Evolutionary conservation across 495 filamentous ascomycete genomes (phyloP).

Genomic region (Aspergillus hancockii): DNA sequence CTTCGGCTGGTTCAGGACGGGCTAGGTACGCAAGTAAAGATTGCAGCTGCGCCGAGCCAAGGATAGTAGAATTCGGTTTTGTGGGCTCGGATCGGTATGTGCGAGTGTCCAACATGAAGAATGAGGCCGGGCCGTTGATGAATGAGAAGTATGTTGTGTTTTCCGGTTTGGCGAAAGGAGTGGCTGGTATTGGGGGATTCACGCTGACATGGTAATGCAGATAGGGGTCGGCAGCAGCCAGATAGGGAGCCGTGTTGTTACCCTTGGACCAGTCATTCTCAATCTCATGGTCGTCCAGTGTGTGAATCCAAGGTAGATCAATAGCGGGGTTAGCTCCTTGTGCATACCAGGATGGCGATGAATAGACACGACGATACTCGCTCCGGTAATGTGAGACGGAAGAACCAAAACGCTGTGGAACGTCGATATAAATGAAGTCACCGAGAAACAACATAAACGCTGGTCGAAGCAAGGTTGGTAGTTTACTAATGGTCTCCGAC

Average conservation of each 20-base stretch:
- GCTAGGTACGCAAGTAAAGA: constrained; percentile 78
- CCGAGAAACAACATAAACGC: constrained; percentile 97
- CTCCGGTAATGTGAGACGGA: constrained; percentile 74
- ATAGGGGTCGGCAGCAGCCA: constrained; percentile 81
- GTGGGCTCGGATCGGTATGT: constrained; percentile 73
- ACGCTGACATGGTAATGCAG: constrained; percentile 77
- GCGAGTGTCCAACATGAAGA: constrained; percentile 94
- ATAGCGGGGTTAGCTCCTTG: constrained; percentile 45
- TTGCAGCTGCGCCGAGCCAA: constrained; percentile 74
- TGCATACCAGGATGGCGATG: constrained; percentile 82
- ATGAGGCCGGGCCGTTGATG: constrained; percentile 82
- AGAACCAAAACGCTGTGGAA: constrained; percentile 75
- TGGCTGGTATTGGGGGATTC: constrained; percentile 70
- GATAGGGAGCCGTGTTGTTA: constrained; percentile 71
- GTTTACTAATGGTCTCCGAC: constrained; percentile 52
- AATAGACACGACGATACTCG: constrained; percentile 91
- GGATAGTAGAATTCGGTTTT: constrained; percentile 74
- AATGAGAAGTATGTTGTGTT: constrained; percentile 82
- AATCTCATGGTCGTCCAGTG: constrained; percentile 95
- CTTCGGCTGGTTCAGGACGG: constrained; percentile 66
- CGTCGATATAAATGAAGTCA: constrained; percentile 98
- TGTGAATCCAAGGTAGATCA: constrained; percentile 92
- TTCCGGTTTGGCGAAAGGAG: constrained; percentile 37
- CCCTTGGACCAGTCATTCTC: constrained; percentile 80
- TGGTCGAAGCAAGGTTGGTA: constrained; percentile 58